Base-by-base conservation (phyloP, 257 asterid species). In the Penstemon eatonii region DNA sequence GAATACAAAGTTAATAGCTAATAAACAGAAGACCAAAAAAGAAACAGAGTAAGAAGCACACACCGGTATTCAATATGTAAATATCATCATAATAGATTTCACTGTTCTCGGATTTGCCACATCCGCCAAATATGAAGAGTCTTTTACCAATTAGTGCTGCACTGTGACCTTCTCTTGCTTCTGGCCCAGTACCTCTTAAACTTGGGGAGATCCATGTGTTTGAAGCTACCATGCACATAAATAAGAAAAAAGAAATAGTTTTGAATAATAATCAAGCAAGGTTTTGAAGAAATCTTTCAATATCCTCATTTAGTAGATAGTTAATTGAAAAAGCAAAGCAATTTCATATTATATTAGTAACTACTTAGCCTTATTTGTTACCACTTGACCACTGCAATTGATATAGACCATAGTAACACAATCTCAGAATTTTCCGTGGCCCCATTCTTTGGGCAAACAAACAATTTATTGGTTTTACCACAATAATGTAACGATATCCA, bases 161-260 rank as follows among this genome's bases (percentile, higher is more conserved):
- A 76, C 96, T 86, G 63, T 94, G 99, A 39, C 96, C 96, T 80
- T 94, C 99, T 77, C 99, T 83, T 66, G 99, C 90, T 75, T 85
- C 96, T 36, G 99, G 99, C 46, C 85, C 92, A 47, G 87, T 83
- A 3, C 98, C 98, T 83, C 96, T 88, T 60, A 86, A 86, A 70
- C 79, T 79, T 40, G 99, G 98, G 40, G 86, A 73, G 65, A 78
- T 67, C 99, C 99, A 94, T 8, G 93, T 80, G 73, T 86, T 85
- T 76, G 88, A 78, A 73, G 93, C 99, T 94, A 79, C 60, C 68
- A 70, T 63, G 65, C 45, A 55, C 2, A 38, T 60, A 62, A 8
- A 56, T 39, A 72, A 6, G 72, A 73, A 60, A 56, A 46, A 36
- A 41, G 5, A 44, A 69, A 66, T 9, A 65, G 38, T 60, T 13